Base-by-base conservation (phyloP, 2,329 filamentous ascomycete genomes). In the Chrysoporthe deuterocubensis region DNA sequence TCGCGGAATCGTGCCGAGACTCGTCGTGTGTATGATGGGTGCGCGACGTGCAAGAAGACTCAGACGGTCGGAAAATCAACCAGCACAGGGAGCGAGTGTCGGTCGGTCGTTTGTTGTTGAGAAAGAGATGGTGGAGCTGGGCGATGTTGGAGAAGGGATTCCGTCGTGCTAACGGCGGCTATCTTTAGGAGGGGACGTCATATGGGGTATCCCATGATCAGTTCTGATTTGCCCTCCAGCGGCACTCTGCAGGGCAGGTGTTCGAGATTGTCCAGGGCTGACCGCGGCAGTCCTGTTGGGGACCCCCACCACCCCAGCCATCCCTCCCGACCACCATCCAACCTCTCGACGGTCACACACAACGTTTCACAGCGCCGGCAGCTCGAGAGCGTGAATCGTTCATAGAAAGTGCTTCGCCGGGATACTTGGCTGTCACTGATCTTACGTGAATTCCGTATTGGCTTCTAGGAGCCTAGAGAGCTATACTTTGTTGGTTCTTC, bases 1-100 rank as follows among this genome's bases (percentile, higher is more conserved):
- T 83, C 71, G 75, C 72, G 72, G 68, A 11, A 46, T 40, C 5
- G 52, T 34, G 14, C 40, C 40, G 52, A 58, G 34, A 40, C 67
- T 66, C 37, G 50, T 62, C 26, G 26, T 34, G 62, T 40, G 58
- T 42, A 6, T 42, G 62, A 14, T 56, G 40, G 40, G 48, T 14
- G 42, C 14, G 40, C 43, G 59, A 34, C 16, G 21, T 61, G 7
- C 4, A 32, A 16, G 21, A 34, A 11, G 26, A 21, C 11, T 48
- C 16, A 43, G 59, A 46, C 16, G 43, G n/a, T 16, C 21, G 40
- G 21, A 3, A 14, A 14, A 40, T 26, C 13, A 6, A 21, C 2
- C 37, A 21, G 43, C n/a, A 18, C 26, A 37, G 43, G 13, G 16
- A 61, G 40, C 9, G 42, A 18, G 37, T 58, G 37, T 16, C 50